Evolutionary conservation across 352 stramenopile species (phyloP).

Genomic region (Globisporangium middletonii): DNA sequence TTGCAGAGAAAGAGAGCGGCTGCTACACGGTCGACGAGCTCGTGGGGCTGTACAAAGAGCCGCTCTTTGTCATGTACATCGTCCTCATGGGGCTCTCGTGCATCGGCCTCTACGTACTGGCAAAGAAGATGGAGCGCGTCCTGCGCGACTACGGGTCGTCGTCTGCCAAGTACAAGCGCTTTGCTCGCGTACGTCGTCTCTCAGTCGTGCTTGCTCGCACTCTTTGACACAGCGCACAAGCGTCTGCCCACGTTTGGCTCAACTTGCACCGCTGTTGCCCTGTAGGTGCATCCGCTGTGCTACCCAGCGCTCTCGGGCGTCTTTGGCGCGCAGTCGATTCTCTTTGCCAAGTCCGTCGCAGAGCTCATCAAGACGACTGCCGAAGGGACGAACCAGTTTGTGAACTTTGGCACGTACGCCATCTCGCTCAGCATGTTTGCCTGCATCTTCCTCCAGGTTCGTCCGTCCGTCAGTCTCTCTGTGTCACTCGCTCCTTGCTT

Average conservation of each 20-base stretch:
- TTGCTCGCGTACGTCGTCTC: conserved; percentile 20
- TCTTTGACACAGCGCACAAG: too few species aligned
- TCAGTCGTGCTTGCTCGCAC: too few species aligned
- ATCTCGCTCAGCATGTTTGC: conserved; percentile 76
- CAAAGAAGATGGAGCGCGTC: conserved; percentile 39
- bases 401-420: conserved; percentile 62
- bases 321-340: conserved; percentile 72
- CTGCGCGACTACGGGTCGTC: conserved; percentile 30
- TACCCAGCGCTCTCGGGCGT: conserved; percentile 70
- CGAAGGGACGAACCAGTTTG: conserved; percentile 68
- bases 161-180: conserved; percentile 49
- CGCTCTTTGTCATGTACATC: conserved; percentile 62
- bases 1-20: conserved; percentile 65
- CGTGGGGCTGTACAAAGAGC: conserved; percentile 53
- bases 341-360: conserved; percentile 78
- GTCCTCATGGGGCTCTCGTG: conserved; percentile 40
- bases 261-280: not conserved
- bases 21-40: conserved; percentile 80
- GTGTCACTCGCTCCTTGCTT: too few species aligned
- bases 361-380: conserved; percentile 83
- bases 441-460: conserved; percentile 74
- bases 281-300: conserved; percentile 51
- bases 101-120: conserved; percentile 25
- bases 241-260: not conserved
- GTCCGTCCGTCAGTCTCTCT: not conserved